A percentile compares a stretch with the other conserved stretches of the same genome.
Conservation (phyloP, 768 basidiomycete genomes). For the Lenzites betulinus region DNA sequence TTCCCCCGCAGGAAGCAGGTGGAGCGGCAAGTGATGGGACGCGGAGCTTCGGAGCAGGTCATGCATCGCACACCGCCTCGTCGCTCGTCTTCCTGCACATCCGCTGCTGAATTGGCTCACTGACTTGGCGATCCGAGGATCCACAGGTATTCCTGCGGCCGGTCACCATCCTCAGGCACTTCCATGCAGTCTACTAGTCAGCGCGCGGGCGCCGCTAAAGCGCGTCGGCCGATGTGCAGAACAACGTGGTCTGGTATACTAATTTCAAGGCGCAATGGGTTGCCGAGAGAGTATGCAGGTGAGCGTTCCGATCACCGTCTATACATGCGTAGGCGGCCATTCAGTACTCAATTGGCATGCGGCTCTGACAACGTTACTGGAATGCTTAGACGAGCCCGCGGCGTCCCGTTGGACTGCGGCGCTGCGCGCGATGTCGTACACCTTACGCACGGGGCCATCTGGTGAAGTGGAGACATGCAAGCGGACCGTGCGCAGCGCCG, state of each 20-base stretch:
- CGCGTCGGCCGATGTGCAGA: not conserved
- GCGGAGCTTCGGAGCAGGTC: conserved; percentile 5
- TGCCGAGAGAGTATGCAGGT: not conserved
- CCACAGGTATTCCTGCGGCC: conserved; percentile 14
- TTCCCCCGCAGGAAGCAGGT: conserved; percentile 7
- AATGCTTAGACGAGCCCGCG: not conserved
- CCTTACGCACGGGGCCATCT: not conserved
- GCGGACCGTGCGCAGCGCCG: not conserved
- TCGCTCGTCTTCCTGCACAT: not conserved
- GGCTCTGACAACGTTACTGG: not conserved
- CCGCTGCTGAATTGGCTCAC: conserved; percentile 12
- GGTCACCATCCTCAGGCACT: not conserved
- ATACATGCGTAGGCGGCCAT: not conserved
- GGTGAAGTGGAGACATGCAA: not conserved
- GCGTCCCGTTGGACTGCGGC: not conserved
- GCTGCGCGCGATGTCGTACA: not conserved
- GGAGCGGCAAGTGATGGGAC: not conserved
- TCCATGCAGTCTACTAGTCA: not conserved
- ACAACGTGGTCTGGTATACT: not conserved
- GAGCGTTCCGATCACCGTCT: not conserved
- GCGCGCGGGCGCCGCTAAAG: not conserved
- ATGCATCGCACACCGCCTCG: not conserved
- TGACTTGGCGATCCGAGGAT: conserved; percentile 11
- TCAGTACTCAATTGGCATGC: not conserved
- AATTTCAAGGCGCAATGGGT: not conserved